Evolutionary conservation across 495 filamentous ascomycete genomes (phyloP), one percentile per base, ranked within the genome.

Genomic region (Hypoxylon subgilvum): DNA sequence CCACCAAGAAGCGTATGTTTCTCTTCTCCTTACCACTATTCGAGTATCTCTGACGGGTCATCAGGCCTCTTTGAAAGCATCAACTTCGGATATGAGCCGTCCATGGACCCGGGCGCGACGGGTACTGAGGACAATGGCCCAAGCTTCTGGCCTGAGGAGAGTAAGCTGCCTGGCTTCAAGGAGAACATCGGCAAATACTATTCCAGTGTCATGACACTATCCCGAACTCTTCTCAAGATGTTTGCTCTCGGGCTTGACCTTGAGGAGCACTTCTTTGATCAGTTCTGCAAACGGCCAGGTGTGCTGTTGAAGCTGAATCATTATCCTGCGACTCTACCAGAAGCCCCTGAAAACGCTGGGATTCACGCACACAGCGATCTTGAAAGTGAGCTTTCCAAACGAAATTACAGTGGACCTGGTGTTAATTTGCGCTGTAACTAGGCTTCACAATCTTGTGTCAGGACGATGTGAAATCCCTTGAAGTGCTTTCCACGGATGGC

Each of bases 371-470:
- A 46, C 16, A 32, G 25, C 42, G 42, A 46, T 10, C 32, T 56
- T 25, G 19, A 39, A 12, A 21, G 31, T 34, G 27, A 34, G n/a
- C 5, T 34, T 3, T 4, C 31, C 16, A 40, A 21, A 12, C 8
- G 10, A 4, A 18, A n/a, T n/a, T n/a, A n/a, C n/a, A n/a, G n/a
- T n/a, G n/a, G n/a, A n/a, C n/a, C n/a, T n/a, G n/a, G n/a, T 22
- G 17, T 21, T 21, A 40, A 8, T 7, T 21, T 7, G 1, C 31
- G 5, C 27, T 30, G 3, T 4, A 10, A 34, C n/a, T 12, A 34
- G 31, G 40, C 43, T 79, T 85, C 39, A 87, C 84, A 0, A 69
- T 86, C 0, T 65, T 86, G 0, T 84, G 77, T 65, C 83, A 86
- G 54, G 79, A 84, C 57, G 70, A 69, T 28, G 69, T 63, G 9